Conservation (phyloP, 495 filamentous ascomycete genomes). For the Cercophora newfieldiana region DNA sequence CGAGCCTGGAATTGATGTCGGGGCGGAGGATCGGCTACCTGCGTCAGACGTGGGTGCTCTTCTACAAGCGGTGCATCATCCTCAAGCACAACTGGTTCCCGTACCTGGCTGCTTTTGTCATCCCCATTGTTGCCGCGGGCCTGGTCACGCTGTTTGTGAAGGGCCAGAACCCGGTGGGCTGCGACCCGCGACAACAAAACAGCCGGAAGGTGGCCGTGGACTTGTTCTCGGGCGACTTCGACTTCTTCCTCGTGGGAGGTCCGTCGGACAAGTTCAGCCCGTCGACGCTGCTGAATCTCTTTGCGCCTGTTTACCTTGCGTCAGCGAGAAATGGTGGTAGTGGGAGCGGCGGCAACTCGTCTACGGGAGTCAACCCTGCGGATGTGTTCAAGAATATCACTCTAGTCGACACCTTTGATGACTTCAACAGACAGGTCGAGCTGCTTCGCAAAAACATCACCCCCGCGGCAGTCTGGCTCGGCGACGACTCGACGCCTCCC, state of each 20-base stretch:
- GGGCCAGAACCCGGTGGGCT: conserved; percentile 55
- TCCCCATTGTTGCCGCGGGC: conserved; percentile 74
- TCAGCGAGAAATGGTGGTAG: conserved; percentile 19
- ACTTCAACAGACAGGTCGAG: conserved; percentile 66
- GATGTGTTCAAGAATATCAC: conserved; percentile 49
- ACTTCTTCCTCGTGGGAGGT: conserved; percentile 58
- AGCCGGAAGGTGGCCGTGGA: conserved; percentile 28
- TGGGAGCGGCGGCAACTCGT: conserved; percentile 15
- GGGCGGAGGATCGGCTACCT: conserved; percentile 64
- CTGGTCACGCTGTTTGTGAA: conserved; percentile 72
- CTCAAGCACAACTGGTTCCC: conserved; percentile 75
- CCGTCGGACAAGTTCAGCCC: conserved; percentile 54
- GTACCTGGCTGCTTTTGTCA: conserved; percentile 65
- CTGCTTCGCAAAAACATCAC: conserved; percentile 64
- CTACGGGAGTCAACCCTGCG: conserved; percentile 15
- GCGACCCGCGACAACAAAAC: conserved; percentile 49
- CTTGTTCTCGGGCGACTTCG: conserved; percentile 36
- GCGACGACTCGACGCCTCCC: conserved; percentile 52
- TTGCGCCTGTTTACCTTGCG: conserved; percentile 41
- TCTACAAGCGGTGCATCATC: conserved; percentile 74
- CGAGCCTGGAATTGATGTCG: conserved; percentile 60
- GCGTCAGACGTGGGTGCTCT: conserved; percentile 69
- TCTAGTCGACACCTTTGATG: conserved; percentile 59
- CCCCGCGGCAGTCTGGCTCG: conserved; percentile 76
- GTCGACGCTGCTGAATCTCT: conserved; percentile 43